Base-by-base conservation (phyloP, 352 stramenopile genomes). In the Phytophthora tubulina region DNA sequence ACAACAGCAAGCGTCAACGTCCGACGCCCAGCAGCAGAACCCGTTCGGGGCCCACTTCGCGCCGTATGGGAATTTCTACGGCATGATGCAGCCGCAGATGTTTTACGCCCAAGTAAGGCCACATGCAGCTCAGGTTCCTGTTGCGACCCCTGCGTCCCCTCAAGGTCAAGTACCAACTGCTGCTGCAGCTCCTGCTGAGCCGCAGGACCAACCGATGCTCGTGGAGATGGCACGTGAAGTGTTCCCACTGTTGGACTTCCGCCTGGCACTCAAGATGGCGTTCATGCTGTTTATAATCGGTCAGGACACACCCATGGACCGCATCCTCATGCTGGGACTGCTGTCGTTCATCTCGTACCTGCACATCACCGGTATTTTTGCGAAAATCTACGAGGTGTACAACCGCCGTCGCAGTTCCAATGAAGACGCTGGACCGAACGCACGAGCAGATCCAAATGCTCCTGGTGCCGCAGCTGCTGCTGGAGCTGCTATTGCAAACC, bases 221-320 rank as follows among this genome's bases (percentile, higher is more conserved):
- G 75, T 81, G 9, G 73, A 88, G 41, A 81, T 91, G 53, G 63
- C 80, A 3, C 85, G 79, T 15, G 85, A 94, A 53, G 76, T 93
- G 9, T 51, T 85, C 10, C 74, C 72, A 42, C 73, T 95, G n/a
- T 66, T 94, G 39, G 89, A 96, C 66, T 72, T 92, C 15, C 86
- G 86, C 6, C 73, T 96, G 45, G 86, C 86, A 21, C 71, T 96
- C 51, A 96, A 96, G 68, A 96, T 96, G 89, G 75, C 76, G 17
- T 94, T 96, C 63, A 96, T 96, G 89, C 78, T 96, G 35, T 94
- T 95, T 67, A 93, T 96, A 63, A 93, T 96, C 59, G 87, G 89
- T 32, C 87, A 96, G 60, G 89, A 96, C 62, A 92, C 86, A 9
- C 89, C 89, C 3, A 80, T 80, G 15, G 85, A 94, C 64, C 86